phyloP scores from a whole-genome alignment of 768 basidiomycete species.

The Suillus sp. region DNA sequence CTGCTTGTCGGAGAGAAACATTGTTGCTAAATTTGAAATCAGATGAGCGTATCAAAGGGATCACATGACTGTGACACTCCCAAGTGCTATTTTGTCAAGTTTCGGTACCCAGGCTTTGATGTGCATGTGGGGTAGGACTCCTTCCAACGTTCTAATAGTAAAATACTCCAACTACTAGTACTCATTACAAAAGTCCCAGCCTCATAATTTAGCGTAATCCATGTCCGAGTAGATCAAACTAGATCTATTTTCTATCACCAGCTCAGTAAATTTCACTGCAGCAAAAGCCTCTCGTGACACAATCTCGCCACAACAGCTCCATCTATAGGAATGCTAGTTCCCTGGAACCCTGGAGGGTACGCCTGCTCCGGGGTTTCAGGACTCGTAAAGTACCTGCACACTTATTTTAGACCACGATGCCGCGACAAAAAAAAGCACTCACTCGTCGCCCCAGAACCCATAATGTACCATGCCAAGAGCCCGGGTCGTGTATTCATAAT shows the following conservation, averaged over 20 bases:
- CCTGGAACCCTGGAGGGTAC: constrained; percentile 88
- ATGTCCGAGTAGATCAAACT: background rate
- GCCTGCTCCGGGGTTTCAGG: constrained; percentile 67
- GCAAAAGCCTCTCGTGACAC: constrained; percentile 52
- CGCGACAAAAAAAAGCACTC: constrained; percentile 20
- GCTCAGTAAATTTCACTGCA: background rate
- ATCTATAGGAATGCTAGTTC: constrained; percentile 85
- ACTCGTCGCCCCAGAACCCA: constrained; percentile 82
- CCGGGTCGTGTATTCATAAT: constrained; percentile 82
- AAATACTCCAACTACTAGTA: background rate
- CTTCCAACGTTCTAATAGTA: background rate
- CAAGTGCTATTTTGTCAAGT: too few species aligned
- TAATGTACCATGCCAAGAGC: constrained; percentile 83
- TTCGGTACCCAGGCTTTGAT: too few species aligned
- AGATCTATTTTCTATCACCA: background rate
- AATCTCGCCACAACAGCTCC: constrained; percentile 66
- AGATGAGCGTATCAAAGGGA: too few species aligned
- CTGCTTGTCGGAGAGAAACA: too few species aligned
- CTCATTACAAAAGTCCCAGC: background rate
- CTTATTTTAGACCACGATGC: background rate
- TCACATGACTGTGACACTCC: too few species aligned
- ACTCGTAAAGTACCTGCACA: constrained; percentile 65
- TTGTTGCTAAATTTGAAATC: too few species aligned
- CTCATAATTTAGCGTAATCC: background rate
- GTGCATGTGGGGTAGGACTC: background rate